A percentile compares a stretch with the other conserved stretches of the same genome.
Conservation (phyloP, 108 stramenopile species). For the Aurantiochytrium sp. region DNA sequence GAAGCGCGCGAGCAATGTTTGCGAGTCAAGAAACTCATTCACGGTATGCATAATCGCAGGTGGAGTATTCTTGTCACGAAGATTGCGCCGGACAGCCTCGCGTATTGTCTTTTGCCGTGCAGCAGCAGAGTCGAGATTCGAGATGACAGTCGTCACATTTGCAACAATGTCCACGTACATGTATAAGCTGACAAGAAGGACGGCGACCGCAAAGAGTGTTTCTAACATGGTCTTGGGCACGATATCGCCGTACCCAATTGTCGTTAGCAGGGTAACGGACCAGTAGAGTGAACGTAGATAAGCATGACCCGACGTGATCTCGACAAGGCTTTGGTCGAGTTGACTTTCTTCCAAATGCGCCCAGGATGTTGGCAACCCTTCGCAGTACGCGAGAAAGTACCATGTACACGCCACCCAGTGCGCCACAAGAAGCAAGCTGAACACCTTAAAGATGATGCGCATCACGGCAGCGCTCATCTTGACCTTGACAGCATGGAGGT, state of each 20-base stretch:
- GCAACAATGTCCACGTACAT: conserved; percentile 53
- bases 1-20: not conserved
- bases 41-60: not conserved
- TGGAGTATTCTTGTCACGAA: not conserved
- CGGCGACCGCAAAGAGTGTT: conserved; percentile 43
- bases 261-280: conserved; percentile 58
- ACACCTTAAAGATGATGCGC: not conserved
- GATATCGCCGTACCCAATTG: conserved; percentile 71
- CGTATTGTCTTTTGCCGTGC: not conserved
- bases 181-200: conserved; percentile 34
- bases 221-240: conserved; percentile 39
- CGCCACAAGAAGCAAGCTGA: not conserved
- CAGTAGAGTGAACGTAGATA: conserved; percentile 45
- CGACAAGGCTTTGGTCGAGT: not conserved
- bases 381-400: not conserved
- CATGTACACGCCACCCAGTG: not conserved
- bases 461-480: not conserved
- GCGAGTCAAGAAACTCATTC: not conserved
- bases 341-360: not conserved
- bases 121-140: conserved; percentile 41
- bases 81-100: not conserved
- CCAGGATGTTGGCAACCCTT: not conserved
- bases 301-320: not conserved
- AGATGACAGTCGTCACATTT: conserved; percentile 50
- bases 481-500: not conserved